phyloP scores from a whole-genome alignment of 129 eudicot genomes.

The Artemisia annua region DNA sequence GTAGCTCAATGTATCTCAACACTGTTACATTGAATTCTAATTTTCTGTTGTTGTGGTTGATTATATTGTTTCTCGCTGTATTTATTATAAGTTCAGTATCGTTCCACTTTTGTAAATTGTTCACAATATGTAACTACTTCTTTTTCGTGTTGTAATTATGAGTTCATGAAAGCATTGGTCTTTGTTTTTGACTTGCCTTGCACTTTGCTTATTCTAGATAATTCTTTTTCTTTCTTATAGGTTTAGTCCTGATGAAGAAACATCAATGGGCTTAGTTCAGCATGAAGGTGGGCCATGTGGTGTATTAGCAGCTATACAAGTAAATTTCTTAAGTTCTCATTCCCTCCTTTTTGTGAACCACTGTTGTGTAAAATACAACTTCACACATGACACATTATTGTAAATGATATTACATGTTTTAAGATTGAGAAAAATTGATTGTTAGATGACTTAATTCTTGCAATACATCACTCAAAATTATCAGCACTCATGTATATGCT shows the following conservation, averaged over 20 bases:
- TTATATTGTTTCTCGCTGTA: not conserved
- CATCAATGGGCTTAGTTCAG: conserved; percentile 98
- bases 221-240: conserved; percentile 52
- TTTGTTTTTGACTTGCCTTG: not conserved
- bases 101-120: no score
- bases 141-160: not conserved
- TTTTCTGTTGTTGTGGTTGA: not conserved
- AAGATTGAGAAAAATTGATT: not conserved
- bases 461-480: no score
- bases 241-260: conserved; percentile 95
- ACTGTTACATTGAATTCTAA: not conserved
- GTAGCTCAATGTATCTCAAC: not conserved
- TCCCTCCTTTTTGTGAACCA: conserved; percentile 16
- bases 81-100: not conserved
- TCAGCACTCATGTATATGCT: not conserved
- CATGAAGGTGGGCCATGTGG: conserved; percentile 99
- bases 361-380: conserved; percentile 13
- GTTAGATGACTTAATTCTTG: not conserved
- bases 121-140: no score
- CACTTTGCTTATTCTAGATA: conserved; percentile 19
- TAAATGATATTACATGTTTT: not conserved
- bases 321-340: conserved; percentile 43
- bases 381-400: not conserved
- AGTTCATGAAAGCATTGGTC: conserved; percentile 5
- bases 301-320: conserved; percentile 95